phyloP scores from a whole-genome alignment of 2,329 filamentous ascomycete genomes.

The Talaromyces sp. region DNA sequence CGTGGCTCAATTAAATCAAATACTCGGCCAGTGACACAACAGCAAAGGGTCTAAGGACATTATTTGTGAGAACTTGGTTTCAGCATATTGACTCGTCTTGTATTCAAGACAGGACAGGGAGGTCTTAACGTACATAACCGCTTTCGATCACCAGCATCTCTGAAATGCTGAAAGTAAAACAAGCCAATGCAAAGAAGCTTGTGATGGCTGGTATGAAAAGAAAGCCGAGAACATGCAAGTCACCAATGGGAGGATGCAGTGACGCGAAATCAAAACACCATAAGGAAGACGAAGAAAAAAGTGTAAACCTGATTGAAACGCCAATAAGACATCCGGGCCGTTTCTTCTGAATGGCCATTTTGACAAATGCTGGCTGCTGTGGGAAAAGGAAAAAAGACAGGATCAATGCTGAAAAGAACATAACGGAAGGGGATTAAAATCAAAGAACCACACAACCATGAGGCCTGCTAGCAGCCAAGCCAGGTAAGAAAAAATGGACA shows the following conservation, averaged over 20 bases:
- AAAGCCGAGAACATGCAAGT: constrained; percentile 24
- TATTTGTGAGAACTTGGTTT: constrained; percentile 44
- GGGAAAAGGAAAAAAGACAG: constrained; percentile 18
- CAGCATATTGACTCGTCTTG: constrained; percentile 37
- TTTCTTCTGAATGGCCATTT: constrained; percentile 28
- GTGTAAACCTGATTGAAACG: constrained; percentile 28
- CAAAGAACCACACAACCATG: not conserved
- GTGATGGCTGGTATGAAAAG: constrained; percentile 24
- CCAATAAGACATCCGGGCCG: constrained; percentile 31
- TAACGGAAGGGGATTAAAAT: not conserved
- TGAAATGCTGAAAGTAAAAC: constrained; percentile 28
- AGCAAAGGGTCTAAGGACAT: constrained; percentile 36
- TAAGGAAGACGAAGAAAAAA: constrained; percentile 22
- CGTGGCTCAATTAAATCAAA: constrained; percentile 20
- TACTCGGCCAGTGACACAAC: constrained; percentile 23
- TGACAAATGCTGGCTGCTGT: constrained; percentile 31
- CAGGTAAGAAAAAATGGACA: constrained; percentile 12
- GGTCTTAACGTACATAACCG: constrained; percentile 47
- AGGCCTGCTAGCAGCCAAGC: constrained; percentile 12
- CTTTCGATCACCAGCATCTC: constrained; percentile 33
- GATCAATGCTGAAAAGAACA: constrained; percentile 19
- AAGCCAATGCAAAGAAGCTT: constrained; percentile 34
- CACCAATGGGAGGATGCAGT: constrained; percentile 22
- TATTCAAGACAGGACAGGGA: constrained; percentile 42
- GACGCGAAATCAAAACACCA: constrained; percentile 27